A percentile compares a stretch with the other conserved stretches of the same genome.
phyloP scores from a whole-genome alignment of 352 stramenopile genomes.

The Pythium vanterpoolii region DNA sequence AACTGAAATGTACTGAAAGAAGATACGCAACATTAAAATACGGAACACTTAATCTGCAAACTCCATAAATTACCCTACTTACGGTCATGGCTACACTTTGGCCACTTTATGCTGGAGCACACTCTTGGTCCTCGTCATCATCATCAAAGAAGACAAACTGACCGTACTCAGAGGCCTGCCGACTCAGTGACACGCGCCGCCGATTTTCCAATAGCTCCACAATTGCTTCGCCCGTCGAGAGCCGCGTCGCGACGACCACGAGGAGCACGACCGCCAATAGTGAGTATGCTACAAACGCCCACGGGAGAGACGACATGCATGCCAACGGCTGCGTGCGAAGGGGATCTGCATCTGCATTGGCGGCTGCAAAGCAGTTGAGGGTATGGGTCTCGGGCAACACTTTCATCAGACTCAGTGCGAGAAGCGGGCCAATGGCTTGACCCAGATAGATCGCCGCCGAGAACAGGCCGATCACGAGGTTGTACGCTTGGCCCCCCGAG shows the following conservation, averaged over 20 bases:
- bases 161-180: constrained; percentile 67
- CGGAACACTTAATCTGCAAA: neutral
- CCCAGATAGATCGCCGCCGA: constrained; percentile 64
- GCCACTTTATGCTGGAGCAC: constrained; percentile 12
- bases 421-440: constrained; percentile 55
- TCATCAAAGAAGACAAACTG: constrained; percentile 78
- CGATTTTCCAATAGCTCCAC: constrained; percentile 35
- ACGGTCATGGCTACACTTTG: neutral
- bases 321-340: constrained; percentile 14
- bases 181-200: constrained; percentile 42
- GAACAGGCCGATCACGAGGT: constrained; percentile 70
- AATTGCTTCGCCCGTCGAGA: constrained; percentile 32
- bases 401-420: constrained; percentile 47
- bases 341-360: constrained; percentile 5
- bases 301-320: constrained; percentile 57
- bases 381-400: constrained; percentile 39
- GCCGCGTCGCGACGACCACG: constrained; percentile 28
- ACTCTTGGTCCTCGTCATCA: constrained; percentile 35
- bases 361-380: constrained; percentile 35
- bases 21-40: neutral
- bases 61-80: constrained; percentile 8
- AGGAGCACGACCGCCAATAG: constrained; percentile 32
- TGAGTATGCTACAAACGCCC: constrained; percentile 59
- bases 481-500: constrained; percentile 36
- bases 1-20: neutral